Percentiles rank a stretch among this genome's conserved stretches.
Evolutionary conservation across 257 asterid species (phyloP).

Genomic region (Solanum appendiculatum): DNA sequence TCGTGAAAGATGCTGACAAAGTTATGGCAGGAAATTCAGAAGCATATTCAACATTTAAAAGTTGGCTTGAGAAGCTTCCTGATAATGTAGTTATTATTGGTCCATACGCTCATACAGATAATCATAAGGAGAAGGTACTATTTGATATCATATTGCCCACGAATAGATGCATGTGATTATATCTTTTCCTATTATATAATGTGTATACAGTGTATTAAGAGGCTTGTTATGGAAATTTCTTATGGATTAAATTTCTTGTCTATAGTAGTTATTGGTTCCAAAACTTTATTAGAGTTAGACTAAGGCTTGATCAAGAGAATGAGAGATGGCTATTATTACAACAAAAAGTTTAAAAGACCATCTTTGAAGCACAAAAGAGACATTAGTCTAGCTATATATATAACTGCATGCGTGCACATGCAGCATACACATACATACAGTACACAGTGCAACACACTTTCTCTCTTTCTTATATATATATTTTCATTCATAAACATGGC

Average conservation of each 20-base stretch:
- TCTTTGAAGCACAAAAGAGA: neutral
- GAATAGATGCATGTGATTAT: neutral
- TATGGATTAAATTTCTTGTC: neutral
- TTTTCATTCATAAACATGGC: neutral
- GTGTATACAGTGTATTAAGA: neutral
- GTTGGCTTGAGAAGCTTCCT: slow-evolving; percentile 74
- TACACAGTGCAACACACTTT: too few species aligned
- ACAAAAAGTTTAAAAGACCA: neutral
- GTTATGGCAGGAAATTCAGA: slow-evolving; percentile 65
- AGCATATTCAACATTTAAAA: slow-evolving; percentile 47
- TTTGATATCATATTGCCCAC: neutral
- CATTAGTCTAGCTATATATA: neutral
- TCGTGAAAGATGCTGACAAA: slow-evolving; percentile 86
- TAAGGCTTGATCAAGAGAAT: neutral
- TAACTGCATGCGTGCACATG: too few species aligned
- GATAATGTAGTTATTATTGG: slow-evolving; percentile 68
- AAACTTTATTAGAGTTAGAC: neutral
- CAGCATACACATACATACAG: too few species aligned
- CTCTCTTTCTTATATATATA: neutral
- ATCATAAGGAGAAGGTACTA: slow-evolving; percentile 70
- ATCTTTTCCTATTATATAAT: neutral
- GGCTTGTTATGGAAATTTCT: neutral
- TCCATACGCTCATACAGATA: slow-evolving; percentile 58
- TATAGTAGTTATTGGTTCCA: neutral
- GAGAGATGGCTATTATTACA: neutral